Conservation (phyloP, 1,284 basidiomycete genomes). For the Ganoderma multipileum region DNA sequence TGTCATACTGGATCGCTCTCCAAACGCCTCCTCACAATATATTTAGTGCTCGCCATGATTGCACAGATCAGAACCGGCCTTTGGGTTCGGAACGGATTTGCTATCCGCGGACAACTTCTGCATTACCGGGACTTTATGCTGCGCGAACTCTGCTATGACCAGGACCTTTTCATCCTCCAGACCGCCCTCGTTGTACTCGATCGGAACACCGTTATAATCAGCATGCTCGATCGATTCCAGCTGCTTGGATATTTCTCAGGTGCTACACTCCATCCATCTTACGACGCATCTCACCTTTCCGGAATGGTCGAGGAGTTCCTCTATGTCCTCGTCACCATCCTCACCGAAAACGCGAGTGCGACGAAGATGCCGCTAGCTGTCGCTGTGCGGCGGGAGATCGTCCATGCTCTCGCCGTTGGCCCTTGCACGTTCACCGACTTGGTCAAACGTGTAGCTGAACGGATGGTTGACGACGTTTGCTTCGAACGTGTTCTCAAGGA, state of each 20-base stretch:
- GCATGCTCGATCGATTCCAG: constrained; percentile 91
- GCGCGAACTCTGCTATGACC: constrained; percentile 96
- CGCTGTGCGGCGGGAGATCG: constrained; percentile 84
- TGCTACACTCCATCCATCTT: constrained; percentile 59
- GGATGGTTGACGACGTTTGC: constrained; percentile 85
- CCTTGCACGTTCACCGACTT: constrained; percentile 93
- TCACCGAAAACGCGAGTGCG: constrained; percentile 86
- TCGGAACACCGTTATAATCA: constrained; percentile 82
- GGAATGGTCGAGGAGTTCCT: constrained; percentile 94
- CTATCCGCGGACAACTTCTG: constrained; percentile 93
- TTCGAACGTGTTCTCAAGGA: constrained; percentile 85
- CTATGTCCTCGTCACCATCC: constrained; percentile 86
- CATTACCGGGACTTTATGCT: constrained; percentile 98
- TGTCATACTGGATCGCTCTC: not conserved
- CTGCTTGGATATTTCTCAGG: constrained; percentile 84
- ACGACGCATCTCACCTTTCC: constrained; percentile 76
- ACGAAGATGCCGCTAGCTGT: constrained; percentile 71
- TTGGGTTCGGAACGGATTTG: constrained; percentile 98
- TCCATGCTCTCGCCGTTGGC: constrained; percentile 91
- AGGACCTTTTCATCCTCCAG: constrained; percentile 94
- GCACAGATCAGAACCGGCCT: constrained; percentile 95
- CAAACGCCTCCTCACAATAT: constrained; percentile 3
- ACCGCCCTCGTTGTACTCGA: constrained; percentile 82
- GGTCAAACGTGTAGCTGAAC: constrained; percentile 90
- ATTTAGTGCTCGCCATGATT: constrained; percentile 84